Conservation (phyloP, 495 filamentous ascomycete genomes). For the Neurospora sp. region DNA sequence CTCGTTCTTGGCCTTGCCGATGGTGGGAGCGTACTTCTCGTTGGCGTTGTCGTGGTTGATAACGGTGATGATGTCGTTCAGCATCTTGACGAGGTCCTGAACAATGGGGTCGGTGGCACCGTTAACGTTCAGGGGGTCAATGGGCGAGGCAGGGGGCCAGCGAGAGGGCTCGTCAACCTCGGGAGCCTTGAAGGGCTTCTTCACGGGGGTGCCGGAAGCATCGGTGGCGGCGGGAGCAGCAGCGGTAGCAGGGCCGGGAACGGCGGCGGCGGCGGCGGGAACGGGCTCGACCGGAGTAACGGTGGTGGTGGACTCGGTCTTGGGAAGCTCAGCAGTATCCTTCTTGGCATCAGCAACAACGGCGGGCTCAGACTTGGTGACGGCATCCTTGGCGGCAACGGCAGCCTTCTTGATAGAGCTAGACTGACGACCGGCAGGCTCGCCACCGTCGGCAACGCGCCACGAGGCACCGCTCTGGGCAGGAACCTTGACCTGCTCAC, state of each 20-base stretch:
- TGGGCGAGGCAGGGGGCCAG: conserved; percentile 49
- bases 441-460: conserved; percentile 51
- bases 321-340: conserved; percentile 16
- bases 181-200: conserved; percentile 32
- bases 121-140: conserved; percentile 63
- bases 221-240: conserved; percentile 1
- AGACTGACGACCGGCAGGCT: conserved; percentile 30
- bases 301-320: conserved; percentile 1
- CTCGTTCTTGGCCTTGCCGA: conserved; percentile 74
- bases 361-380: conserved; percentile 14
- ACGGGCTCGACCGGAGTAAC: conserved; percentile 1
- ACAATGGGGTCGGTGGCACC: conserved; percentile 76
- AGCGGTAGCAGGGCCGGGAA: conserved; percentile 9
- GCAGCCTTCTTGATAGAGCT: conserved; percentile 30
- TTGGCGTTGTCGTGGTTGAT: conserved; percentile 73
- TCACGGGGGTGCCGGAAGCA: neutral
- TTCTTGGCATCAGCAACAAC: conserved; percentile 29
- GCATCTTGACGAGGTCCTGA: conserved; percentile 85
- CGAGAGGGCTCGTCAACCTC: conserved; percentile 51
- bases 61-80: conserved; percentile 90
- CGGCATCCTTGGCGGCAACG: conserved; percentile 20
- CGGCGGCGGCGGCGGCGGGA: neutral
- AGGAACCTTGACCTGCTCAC: conserved; percentile 70
- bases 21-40: conserved; percentile 60
- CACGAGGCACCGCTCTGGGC: conserved; percentile 78